phyloP scores from a whole-genome alignment of 352 stramenopile species.

The Phytophthora podocarpi region DNA sequence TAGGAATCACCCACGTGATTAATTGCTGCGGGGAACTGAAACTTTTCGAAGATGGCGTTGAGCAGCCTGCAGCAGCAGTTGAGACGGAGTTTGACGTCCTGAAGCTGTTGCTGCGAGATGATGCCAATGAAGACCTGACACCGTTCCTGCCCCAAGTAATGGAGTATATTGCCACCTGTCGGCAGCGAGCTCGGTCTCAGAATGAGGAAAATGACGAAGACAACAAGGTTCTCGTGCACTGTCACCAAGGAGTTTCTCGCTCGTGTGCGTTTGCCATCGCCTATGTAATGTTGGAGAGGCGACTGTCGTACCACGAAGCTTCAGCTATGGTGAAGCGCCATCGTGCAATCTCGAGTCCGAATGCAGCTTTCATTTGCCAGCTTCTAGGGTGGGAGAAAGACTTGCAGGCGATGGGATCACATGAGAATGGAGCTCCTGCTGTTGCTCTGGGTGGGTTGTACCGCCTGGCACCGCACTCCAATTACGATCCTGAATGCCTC shows the following conservation, averaged over 20 bases:
- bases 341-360: conserved; percentile 62
- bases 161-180: conserved; percentile 42
- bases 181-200: not conserved
- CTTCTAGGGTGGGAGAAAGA: conserved; percentile 70
- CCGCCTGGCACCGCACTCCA: conserved; percentile 51
- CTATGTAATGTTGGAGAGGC: conserved; percentile 57
- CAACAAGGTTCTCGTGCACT: conserved; percentile 61
- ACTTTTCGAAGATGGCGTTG: conserved; percentile 4
- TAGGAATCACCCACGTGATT: conserved; percentile 63
- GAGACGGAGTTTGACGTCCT: conserved; percentile 23
- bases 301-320: conserved; percentile 40
- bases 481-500: conserved; percentile 47
- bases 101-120: conserved; percentile 55
- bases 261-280: conserved; percentile 72
- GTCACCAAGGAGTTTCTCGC: conserved; percentile 73
- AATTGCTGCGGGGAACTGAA: conserved; percentile 62
- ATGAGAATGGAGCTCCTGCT: not conserved
- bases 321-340: conserved; percentile 46
- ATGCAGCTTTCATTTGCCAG: conserved; percentile 70
- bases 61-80: not conserved
- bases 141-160: conserved; percentile 62
- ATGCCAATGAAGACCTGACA: conserved; percentile 63
- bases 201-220: not conserved
- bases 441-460: conserved; percentile 35
- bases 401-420: conserved; percentile 20